phyloP scores from a whole-genome alignment of 2,329 filamentous ascomycete genomes.

The Aspergillus flavus region DNA sequence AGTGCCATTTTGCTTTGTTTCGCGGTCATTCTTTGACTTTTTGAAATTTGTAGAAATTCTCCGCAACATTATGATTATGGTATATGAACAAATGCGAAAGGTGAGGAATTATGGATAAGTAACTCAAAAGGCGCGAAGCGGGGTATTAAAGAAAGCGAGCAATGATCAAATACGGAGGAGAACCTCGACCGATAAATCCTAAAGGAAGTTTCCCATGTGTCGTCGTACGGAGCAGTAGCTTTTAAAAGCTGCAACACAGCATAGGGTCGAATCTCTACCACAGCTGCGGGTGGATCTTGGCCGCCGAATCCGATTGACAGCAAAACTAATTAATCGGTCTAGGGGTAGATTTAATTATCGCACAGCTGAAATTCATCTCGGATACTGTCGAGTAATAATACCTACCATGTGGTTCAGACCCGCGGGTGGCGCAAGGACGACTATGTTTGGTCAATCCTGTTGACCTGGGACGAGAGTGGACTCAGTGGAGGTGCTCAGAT shows the following conservation, averaged over 20 bases:
- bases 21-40: constrained; percentile 39
- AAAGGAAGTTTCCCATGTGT: background rate
- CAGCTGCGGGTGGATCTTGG: constrained; percentile 13
- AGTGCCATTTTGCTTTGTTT: constrained; percentile 34
- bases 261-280: constrained; percentile 11
- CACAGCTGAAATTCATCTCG: constrained; percentile 2
- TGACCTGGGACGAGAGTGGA: constrained; percentile 7
- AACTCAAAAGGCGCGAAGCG: constrained; percentile 4
- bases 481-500: background rate
- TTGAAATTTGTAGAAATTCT: constrained; percentile 45
- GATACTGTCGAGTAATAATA: constrained; percentile 9
- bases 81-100: constrained; percentile 1
- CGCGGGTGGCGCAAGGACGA: constrained; percentile 8
- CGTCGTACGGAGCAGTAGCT: constrained; percentile 12
- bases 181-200: constrained; percentile 1
- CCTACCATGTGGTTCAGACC: constrained; percentile 9
- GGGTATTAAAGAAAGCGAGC: constrained; percentile 16
- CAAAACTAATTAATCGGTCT: constrained; percentile 11
- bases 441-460: constrained; percentile 10
- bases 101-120: background rate
- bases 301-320: constrained; percentile 17
- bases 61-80: constrained; percentile 40
- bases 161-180: background rate
- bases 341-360: constrained; percentile 4
- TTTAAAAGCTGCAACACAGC: constrained; percentile 19